Evolutionary conservation across 1,284 basidiomycete species (phyloP).

Genomic region (Serendipita sp.): DNA sequence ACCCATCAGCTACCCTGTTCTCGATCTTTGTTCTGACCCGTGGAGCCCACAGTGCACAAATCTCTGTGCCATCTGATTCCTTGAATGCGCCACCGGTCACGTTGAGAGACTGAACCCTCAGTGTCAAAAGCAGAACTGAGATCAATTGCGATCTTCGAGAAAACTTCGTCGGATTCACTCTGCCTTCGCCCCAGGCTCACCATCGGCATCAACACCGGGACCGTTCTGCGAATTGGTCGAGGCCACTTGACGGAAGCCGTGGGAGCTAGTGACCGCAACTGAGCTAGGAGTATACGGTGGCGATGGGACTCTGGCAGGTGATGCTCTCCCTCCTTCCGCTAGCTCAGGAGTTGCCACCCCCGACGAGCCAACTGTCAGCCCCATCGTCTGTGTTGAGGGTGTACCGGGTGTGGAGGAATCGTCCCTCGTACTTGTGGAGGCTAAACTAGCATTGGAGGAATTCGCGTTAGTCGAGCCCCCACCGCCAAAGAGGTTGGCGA

Average conservation of each 20-base stretch:
- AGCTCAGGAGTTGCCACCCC: background rate
- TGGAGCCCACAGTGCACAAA: background rate
- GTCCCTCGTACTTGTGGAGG: background rate
- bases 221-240: too few species aligned
- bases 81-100: background rate
- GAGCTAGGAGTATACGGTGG: conserved; percentile 4
- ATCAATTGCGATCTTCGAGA: too few species aligned
- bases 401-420: background rate
- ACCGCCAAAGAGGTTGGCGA: conserved; percentile 5
- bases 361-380: background rate
- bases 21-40: background rate
- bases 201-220: too few species aligned
- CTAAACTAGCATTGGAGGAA: background rate
- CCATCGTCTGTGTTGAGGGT: background rate
- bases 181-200: too few species aligned
- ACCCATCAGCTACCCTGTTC: background rate
- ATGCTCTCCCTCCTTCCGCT: background rate
- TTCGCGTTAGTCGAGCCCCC: background rate
- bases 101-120: background rate
- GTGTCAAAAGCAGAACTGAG: background rate
- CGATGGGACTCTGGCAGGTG: background rate
- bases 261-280: background rate
- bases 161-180: too few species aligned
- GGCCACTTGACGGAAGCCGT: too few species aligned
- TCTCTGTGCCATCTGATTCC: too few species aligned